Percentiles rank a stretch among this genome's conserved stretches.
These are phyloP conservation scores for Vitis amurensis DNA, from an alignment of 164 flowering plant genomes.

Conservation along the genomic window DNA sequence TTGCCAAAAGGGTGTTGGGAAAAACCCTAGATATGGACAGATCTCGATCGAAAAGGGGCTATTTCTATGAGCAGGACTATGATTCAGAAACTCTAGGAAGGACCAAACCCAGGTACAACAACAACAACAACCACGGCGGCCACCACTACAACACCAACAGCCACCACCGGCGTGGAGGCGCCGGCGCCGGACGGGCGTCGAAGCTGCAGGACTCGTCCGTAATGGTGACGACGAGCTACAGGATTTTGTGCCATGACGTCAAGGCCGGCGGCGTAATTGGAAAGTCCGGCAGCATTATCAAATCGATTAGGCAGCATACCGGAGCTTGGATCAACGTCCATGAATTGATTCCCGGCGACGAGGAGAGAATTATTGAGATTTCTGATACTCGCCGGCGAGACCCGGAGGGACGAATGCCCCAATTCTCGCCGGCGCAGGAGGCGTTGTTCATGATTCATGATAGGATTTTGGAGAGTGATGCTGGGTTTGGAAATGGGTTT, in stretches of 20 bases:
- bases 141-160: conserved; percentile 35
- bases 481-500: conserved; percentile 26
- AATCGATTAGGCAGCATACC: conserved; percentile 83
- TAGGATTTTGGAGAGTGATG: conserved; percentile 82
- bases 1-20: neutral
- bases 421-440: conserved; percentile 89
- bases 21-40: conserved; percentile 60
- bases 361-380: conserved; percentile 93
- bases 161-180: conserved; percentile 20
- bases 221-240: conserved; percentile 59
- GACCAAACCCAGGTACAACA: conserved; percentile 54
- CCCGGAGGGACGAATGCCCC: conserved; percentile 73
- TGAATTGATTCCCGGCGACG: conserved; percentile 78
- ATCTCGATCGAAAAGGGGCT: conserved; percentile 90
- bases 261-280: conserved; percentile 93
- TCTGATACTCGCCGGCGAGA: conserved; percentile 76
- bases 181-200: conserved; percentile 25
- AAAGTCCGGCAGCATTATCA: conserved; percentile 85
- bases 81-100: conserved; percentile 50
- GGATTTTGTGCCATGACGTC: conserved; percentile 81
- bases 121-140: conserved; percentile 22
- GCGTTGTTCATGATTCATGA: conserved; percentile 86
- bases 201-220: conserved; percentile 38
- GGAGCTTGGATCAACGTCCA: conserved; percentile 99
- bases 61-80: conserved; percentile 77